Evolutionary conservation across 345 rosid species (phyloP).

Genomic region (Eucalyptus cloeziana): DNA sequence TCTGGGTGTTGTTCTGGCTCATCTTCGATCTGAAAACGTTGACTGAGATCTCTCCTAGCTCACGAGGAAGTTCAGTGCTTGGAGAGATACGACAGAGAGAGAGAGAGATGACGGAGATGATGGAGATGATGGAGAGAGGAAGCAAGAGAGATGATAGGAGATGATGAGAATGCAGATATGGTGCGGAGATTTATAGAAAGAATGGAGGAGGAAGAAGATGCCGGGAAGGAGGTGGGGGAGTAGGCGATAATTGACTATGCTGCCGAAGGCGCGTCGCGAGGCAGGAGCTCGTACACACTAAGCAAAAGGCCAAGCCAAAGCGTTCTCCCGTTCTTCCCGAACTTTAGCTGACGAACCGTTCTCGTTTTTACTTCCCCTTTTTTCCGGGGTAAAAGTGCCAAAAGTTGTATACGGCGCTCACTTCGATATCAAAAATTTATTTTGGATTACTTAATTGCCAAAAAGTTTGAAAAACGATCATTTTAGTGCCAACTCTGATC

Average conservation of each 20-base stretch:
- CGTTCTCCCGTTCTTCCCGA: background rate
- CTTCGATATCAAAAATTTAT: accelerated
- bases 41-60: background rate
- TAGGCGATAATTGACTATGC: background rate
- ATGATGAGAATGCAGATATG: background rate
- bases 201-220: background rate
- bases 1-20: conserved; percentile 13
- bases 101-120: background rate
- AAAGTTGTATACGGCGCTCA: too few species aligned
- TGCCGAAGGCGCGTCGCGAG: background rate
- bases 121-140: background rate
- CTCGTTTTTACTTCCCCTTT: background rate
- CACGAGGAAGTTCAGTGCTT: background rate
- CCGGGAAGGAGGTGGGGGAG: background rate
- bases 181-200: background rate
- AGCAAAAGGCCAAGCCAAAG: background rate
- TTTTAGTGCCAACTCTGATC: too few species aligned
- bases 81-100: background rate
- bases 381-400: too few species aligned
- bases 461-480: too few species aligned
- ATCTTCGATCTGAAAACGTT: background rate
- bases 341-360: background rate
- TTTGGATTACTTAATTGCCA: too few species aligned
- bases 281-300: background rate
- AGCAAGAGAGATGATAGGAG: background rate